Evolutionary conservation across 1,284 basidiomycete species (phyloP).

Genomic region (Hortiboletus rubellus): DNA sequence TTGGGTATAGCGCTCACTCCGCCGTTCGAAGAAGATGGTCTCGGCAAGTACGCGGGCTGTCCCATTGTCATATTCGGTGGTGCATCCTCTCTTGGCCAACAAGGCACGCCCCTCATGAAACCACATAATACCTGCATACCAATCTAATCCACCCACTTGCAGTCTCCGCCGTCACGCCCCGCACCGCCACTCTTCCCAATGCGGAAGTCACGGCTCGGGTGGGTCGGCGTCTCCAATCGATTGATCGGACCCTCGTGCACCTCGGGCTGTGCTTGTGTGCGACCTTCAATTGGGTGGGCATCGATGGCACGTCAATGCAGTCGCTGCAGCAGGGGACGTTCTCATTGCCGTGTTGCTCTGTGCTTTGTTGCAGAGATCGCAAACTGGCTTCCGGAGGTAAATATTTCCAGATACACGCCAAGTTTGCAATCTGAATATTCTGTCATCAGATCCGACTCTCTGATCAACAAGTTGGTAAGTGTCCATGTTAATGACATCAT

Average conservation of each 20-base stretch:
- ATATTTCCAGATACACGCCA: background rate
- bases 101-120: background rate
- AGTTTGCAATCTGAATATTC: background rate
- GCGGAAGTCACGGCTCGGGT: too few relatives aligned
- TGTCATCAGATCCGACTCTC: constrained; percentile 44
- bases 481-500: background rate
- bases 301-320: constrained; percentile 59
- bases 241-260: too few relatives aligned
- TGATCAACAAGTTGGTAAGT: constrained; percentile 48
- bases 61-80: constrained; percentile 43
- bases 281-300: too few relatives aligned
- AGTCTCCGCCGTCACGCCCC: too few relatives aligned
- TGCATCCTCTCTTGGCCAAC: constrained; percentile 37
- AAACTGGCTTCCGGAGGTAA: constrained; percentile 58
- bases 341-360: constrained; percentile 56
- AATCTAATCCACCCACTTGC: background rate
- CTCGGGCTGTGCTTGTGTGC: too few relatives aligned
- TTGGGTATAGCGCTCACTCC: constrained; percentile 19
- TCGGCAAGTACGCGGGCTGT: constrained; percentile 33
- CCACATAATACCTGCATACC: too few relatives aligned
- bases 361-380: constrained; percentile 49
- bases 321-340: constrained; percentile 61
- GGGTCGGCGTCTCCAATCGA: too few relatives aligned
- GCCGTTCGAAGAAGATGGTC: constrained; percentile 24
- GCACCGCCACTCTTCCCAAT: too few relatives aligned